phyloP scores from a whole-genome alignment of 345 rosid genomes.

The Nasturtium officinale region DNA sequence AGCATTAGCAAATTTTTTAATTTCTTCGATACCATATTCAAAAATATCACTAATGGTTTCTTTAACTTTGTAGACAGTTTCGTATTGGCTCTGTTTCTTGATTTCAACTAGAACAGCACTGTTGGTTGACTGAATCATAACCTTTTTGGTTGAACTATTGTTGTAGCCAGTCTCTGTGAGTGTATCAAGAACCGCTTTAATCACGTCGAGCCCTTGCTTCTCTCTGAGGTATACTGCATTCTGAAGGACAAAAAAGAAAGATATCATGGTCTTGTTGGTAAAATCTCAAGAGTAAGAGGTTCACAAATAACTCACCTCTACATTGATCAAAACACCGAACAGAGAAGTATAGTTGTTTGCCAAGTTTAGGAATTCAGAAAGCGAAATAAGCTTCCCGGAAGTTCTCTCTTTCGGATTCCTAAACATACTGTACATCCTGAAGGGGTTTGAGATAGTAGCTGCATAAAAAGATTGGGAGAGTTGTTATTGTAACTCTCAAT shows the following conservation, averaged over 20 bases:
- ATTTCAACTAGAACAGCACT: slow-evolving; percentile 68
- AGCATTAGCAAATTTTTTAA: slow-evolving; percentile 61
- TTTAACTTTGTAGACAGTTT: slow-evolving; percentile 61
- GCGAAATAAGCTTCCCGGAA: slow-evolving; percentile 50
- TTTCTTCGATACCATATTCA: slow-evolving; percentile 48
- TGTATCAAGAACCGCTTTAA: slow-evolving; percentile 53
- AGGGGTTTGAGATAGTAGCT: slow-evolving; percentile 68
- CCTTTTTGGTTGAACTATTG: slow-evolving; percentile 45
- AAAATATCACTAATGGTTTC: slow-evolving; percentile 57
- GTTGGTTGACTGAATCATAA: slow-evolving; percentile 72
- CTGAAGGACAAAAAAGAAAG: slow-evolving; percentile 41
- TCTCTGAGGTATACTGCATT: slow-evolving; percentile 63
- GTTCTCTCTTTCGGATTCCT: slow-evolving; percentile 62
- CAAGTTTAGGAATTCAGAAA: slow-evolving; percentile 64
- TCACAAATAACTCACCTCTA: slow-evolving; percentile 61
- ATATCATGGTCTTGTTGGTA: background rate
- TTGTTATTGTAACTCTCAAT: background rate
- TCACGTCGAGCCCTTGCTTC: slow-evolving; percentile 50
- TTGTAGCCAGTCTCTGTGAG: slow-evolving; percentile 58
- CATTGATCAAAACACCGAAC: slow-evolving; percentile 64
- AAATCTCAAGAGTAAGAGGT: background rate
- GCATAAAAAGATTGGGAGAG: slow-evolving; percentile 23
- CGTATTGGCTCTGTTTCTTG: slow-evolving; percentile 49
- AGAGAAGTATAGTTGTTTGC: slow-evolving; percentile 60
- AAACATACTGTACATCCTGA: slow-evolving; percentile 5